These are phyloP conservation scores for Verticillium nonalfalfae DNA, from an alignment of 2,329 filamentous ascomycete species.

Conservation along the genomic window DNA sequence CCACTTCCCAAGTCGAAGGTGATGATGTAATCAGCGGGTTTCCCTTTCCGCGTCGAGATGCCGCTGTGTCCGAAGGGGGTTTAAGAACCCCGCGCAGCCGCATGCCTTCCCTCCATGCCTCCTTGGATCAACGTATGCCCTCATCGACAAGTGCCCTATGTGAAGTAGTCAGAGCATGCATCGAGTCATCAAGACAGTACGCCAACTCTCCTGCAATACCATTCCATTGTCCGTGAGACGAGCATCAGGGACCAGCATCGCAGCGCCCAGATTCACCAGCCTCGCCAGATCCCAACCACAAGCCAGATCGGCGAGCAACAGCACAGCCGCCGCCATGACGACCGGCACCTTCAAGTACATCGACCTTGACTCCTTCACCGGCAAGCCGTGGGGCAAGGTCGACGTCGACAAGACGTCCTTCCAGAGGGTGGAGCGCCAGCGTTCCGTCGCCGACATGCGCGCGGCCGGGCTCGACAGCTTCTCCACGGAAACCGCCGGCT, in stretches of 20 bases:
- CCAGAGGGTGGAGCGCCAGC: conserved; percentile 33
- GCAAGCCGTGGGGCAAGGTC: conserved; percentile 59
- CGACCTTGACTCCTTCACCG: conserved; percentile 34
- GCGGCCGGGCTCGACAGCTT: conserved; percentile 37
- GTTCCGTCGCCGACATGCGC: conserved; percentile 49
- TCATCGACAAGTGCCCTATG: too few species aligned
- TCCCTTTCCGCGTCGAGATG: neutral
- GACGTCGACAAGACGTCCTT: conserved; percentile 53
- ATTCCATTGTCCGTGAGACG: neutral
- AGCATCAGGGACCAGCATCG: too few species aligned
- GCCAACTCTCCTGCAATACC: neutral
- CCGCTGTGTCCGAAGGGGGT: neutral
- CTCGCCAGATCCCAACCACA: neutral
- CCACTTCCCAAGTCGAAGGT: neutral
- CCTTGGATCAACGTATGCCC: too few species aligned
- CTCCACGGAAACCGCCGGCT: conserved; percentile 51
- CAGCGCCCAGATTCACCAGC: too few species aligned
- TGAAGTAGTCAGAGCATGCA: neutral
- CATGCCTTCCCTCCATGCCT: neutral
- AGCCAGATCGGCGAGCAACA: neutral
- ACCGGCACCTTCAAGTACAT: conserved; percentile 54
- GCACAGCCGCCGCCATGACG: conserved; percentile 39
- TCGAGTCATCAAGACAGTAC: neutral
- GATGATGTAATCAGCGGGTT: neutral
- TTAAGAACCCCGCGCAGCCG: neutral